These are phyloP conservation scores for Didymella arachidicola DNA, from an alignment of 2,329 filamentous ascomycete species.

Conservation along the genomic window DNA sequence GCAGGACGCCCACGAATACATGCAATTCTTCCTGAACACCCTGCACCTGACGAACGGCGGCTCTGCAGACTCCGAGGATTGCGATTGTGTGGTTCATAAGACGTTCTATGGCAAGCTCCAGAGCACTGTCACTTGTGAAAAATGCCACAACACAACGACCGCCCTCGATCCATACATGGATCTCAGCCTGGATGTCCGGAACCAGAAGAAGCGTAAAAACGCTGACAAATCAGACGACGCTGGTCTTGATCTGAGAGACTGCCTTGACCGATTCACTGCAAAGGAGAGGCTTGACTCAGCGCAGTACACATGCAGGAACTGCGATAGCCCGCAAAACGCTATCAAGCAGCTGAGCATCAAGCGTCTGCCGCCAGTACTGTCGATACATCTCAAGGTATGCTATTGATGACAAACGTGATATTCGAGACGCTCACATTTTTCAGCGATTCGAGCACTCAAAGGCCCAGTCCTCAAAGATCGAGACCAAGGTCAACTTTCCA, in stretches of 20 bases:
- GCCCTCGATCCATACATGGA: slow-evolving; percentile 91
- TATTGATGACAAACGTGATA: background rate
- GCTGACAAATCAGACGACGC: slow-evolving; percentile 39
- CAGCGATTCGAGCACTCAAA: slow-evolving; percentile 79
- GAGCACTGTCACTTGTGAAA: slow-evolving; percentile 88
- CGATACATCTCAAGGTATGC: slow-evolving; percentile 87
- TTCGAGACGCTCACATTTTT: slow-evolving; percentile 27
- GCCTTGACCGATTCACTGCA: slow-evolving; percentile 86
- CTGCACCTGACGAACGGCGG: slow-evolving; percentile 81
- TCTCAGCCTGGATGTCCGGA: slow-evolving; percentile 85
- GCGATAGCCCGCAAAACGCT: slow-evolving; percentile 76
- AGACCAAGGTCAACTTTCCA: slow-evolving; percentile 85
- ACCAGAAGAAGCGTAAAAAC: slow-evolving; percentile 70
- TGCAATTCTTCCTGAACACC: slow-evolving; percentile 92
- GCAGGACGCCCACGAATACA: slow-evolving; percentile 97
- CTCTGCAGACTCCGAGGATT: slow-evolving; percentile 56
- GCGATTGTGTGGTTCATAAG: slow-evolving; percentile 91
- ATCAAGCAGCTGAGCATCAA: slow-evolving; percentile 86
- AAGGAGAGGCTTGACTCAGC: slow-evolving; percentile 77
- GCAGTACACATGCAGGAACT: slow-evolving; percentile 86
- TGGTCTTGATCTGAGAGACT: slow-evolving; percentile 60
- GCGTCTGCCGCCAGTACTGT: slow-evolving; percentile 84
- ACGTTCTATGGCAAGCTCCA: slow-evolving; percentile 93
- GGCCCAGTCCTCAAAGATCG: slow-evolving; percentile 81
- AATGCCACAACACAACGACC: slow-evolving; percentile 81